Percentiles rank a stretch among this genome's conserved stretches.
Evolutionary conservation across 164 flowering plant genomes (phyloP).

Genomic region (Vitis cinerea): DNA sequence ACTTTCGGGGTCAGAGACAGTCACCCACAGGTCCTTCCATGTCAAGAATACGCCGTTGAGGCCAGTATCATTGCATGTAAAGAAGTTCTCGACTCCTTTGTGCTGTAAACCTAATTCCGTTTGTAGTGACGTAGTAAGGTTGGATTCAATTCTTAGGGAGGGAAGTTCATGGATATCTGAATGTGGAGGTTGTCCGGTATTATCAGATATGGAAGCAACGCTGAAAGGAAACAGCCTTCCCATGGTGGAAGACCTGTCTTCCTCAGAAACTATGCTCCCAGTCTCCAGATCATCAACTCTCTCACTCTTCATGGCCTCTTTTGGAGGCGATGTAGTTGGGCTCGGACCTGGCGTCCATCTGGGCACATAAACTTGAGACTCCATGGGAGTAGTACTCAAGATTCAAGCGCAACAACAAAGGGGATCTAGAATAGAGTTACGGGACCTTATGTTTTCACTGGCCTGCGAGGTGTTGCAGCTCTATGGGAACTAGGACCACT

Average conservation of each 20-base stretch:
- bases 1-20: slow-evolving; percentile 5
- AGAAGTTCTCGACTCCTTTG: no score
- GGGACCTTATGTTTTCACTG: no score
- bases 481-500: no score
- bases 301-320: no score
- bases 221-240: background rate
- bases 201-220: background rate
- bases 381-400: no score
- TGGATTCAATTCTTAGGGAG: background rate
- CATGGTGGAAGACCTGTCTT: background rate
- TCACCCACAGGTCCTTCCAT: slow-evolving; percentile 23
- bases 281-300: background rate
- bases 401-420: no score
- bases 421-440: no score
- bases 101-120: no score
- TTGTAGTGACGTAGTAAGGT: background rate
- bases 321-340: no score
- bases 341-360: no score
- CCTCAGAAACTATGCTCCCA: slow-evolving; percentile 1
- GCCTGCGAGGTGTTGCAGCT: no score
- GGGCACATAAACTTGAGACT: no score
- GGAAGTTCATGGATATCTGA: background rate
- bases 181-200: background rate
- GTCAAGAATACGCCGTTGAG: slow-evolving; percentile 9
- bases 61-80: background rate